Conservation (phyloP, 2,329 filamentous ascomycete genomes). For the Cordyceps pruinosa region DNA sequence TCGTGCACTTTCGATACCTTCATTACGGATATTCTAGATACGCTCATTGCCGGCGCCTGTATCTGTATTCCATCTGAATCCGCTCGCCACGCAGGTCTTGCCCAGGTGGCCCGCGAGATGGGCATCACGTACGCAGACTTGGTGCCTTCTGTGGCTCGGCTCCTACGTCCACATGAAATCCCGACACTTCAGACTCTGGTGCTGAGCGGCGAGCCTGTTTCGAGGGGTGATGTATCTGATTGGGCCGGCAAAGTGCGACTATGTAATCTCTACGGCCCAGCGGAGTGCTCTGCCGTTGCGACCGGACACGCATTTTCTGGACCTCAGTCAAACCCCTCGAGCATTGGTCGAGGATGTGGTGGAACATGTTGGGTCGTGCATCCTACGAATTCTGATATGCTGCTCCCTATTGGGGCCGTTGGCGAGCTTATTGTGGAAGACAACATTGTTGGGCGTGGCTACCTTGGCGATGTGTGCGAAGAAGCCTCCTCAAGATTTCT, state of each 20-base stretch:
- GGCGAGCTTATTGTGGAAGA: conserved; percentile 18
- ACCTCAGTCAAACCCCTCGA: background rate
- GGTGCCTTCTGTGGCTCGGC: background rate
- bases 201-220: background rate
- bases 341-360: conserved; percentile 7
- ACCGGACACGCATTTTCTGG: background rate
- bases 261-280: background rate
- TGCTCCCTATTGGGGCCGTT: conserved; percentile 12
- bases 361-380: conserved; percentile 3
- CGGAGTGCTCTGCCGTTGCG: background rate
- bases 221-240: background rate
- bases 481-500: conserved; percentile 18
- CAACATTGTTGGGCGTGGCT: conserved; percentile 14
- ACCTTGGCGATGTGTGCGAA: background rate
- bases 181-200: background rate
- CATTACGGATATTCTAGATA: background rate
- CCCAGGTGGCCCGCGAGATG: conserved; percentile 6
- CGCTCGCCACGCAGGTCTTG: background rate
- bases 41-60: conserved; percentile 3
- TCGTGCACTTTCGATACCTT: conserved; percentile 5
- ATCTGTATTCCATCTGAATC: conserved; percentile 12
- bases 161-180: background rate
- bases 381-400: background rate
- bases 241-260: background rate
- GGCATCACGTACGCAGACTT: conserved; percentile 9